A percentile compares a stretch with the other conserved stretches of the same genome.
These are phyloP conservation scores for Aspergillus brasiliensis DNA, from an alignment of 2,329 filamentous ascomycete genomes.

Conservation along the genomic window DNA sequence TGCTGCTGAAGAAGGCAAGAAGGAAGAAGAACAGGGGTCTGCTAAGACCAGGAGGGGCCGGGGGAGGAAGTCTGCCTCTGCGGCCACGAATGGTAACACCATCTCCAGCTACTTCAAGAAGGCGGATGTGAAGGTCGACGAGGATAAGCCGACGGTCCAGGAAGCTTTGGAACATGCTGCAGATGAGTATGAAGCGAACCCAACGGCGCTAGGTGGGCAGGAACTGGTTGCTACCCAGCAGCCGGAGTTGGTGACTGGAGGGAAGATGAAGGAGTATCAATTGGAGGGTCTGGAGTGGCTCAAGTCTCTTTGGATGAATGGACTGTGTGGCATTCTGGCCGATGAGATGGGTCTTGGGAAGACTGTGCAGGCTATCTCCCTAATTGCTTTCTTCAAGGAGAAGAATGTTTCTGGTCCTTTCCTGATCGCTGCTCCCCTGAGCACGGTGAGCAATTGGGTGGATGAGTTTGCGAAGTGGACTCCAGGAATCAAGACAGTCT, in stretches of 20 bases:
- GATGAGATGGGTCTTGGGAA: slow-evolving; percentile 96
- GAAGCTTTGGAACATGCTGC: slow-evolving; percentile 62
- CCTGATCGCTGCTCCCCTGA: slow-evolving; percentile 84
- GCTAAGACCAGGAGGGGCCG: slow-evolving; percentile 30
- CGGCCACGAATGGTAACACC: slow-evolving; percentile 36
- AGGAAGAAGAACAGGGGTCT: slow-evolving; percentile 20
- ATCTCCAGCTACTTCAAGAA: slow-evolving; percentile 66
- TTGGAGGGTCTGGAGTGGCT: slow-evolving; percentile 95
- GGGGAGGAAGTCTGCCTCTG: slow-evolving; percentile 29
- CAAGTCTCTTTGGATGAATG: slow-evolving; percentile 78
- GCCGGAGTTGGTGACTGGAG: slow-evolving; percentile 79
- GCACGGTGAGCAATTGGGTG: slow-evolving; percentile 93
- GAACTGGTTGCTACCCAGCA: slow-evolving; percentile 80
- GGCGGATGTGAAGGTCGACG: slow-evolving; percentile 56
- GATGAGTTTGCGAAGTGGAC: slow-evolving; percentile 92
- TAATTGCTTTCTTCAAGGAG: slow-evolving; percentile 84
- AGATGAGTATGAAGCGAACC: slow-evolving; percentile 59
- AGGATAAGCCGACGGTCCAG: slow-evolving; percentile 56
- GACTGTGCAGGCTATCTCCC: slow-evolving; percentile 85
- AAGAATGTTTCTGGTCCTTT: slow-evolving; percentile 88
- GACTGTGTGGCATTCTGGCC: slow-evolving; percentile 85
- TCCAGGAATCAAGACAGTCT: slow-evolving; percentile 79
- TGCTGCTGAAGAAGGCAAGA: slow-evolving; percentile 14
- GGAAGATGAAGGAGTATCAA: slow-evolving; percentile 92
- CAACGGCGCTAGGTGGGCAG: slow-evolving; percentile 64